Percentiles rank a stretch among this genome's conserved stretches.
Conservation (phyloP, 2,329 filamentous ascomycete species). For the Anisogramma anomala region DNA sequence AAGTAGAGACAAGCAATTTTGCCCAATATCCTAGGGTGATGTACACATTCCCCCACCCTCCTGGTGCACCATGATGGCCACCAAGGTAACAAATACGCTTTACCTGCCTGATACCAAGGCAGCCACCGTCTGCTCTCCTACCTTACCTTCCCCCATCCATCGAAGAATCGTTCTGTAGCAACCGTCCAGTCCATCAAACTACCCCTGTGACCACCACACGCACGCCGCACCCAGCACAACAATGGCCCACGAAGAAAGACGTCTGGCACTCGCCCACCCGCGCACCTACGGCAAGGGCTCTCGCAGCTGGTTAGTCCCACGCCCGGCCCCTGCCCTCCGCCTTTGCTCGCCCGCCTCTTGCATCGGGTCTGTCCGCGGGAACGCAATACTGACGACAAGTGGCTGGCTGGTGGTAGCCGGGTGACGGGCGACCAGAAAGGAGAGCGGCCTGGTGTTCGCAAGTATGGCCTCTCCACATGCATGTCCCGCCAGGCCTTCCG, state of each 20-base stretch:
- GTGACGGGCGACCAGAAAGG: constrained; percentile 48
- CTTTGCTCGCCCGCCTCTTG: no score
- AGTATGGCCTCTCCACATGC: constrained; percentile 63
- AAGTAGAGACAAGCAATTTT: background rate
- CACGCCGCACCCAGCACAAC: background rate
- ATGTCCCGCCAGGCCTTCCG: constrained; percentile 44
- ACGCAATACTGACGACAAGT: background rate
- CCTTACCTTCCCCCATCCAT: background rate
- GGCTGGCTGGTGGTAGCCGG: constrained; percentile 8
- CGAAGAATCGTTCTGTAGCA: no score
- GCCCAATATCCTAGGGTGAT: background rate
- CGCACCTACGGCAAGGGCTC: constrained; percentile 71
- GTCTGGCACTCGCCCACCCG: constrained; percentile 78
- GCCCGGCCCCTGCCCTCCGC: constrained; percentile 1
- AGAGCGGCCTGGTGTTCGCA: constrained; percentile 73
- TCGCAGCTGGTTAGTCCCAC: constrained; percentile 54
- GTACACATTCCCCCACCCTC: background rate
- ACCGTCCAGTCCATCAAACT: background rate
- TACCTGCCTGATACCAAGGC: background rate
- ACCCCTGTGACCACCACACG: background rate
- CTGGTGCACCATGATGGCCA: background rate
- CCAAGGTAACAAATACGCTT: background rate
- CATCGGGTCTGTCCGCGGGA: no score
- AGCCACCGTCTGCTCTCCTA: background rate
- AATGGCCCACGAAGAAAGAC: constrained; percentile 55